Percentiles rank a stretch among this genome's conserved stretches.
These are phyloP conservation scores for Daldinia caldariorum DNA, from an alignment of 495 filamentous ascomycete species.

Conservation along the genomic window DNA sequence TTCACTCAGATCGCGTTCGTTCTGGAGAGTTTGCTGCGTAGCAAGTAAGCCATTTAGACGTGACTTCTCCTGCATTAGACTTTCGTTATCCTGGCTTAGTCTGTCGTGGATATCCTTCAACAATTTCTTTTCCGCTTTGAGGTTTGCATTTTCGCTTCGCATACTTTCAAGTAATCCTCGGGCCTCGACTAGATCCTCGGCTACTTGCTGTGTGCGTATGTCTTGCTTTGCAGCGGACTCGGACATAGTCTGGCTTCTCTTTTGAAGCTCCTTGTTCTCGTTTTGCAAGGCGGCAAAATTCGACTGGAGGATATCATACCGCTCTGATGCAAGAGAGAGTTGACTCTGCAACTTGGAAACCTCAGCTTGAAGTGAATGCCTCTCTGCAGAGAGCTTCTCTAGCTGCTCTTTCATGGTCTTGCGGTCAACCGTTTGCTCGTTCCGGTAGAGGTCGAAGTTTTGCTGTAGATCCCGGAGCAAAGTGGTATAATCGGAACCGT, in stretches of 20 bases:
- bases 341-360: slow-evolving; percentile 80
- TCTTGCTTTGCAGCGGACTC: slow-evolving; percentile 91
- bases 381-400: slow-evolving; percentile 81
- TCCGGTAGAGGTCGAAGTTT: slow-evolving; percentile 89
- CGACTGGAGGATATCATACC: slow-evolving; percentile 88
- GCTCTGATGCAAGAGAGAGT: slow-evolving; percentile 79
- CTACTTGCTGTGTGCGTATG: slow-evolving; percentile 85
- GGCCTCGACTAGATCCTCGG: slow-evolving; percentile 90
- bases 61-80: slow-evolving; percentile 80
- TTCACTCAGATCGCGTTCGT: slow-evolving; percentile 88
- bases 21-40: slow-evolving; percentile 84
- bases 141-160: slow-evolving; percentile 88
- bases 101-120: slow-evolving; percentile 92
- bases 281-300: slow-evolving; percentile 83
- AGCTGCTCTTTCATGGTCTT: slow-evolving; percentile 85
- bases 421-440: slow-evolving; percentile 82
- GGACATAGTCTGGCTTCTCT: slow-evolving; percentile 74
- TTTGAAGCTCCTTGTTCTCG: slow-evolving; percentile 86
- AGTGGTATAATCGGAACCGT: slow-evolving; percentile 70
- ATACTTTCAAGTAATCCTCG: slow-evolving; percentile 84
- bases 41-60: slow-evolving; percentile 81
- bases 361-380: slow-evolving; percentile 81
- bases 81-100: slow-evolving; percentile 84
- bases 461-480: slow-evolving; percentile 84
- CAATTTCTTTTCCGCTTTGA: slow-evolving; percentile 90